phyloP scores from a whole-genome alignment of 306 rosid genomes.

The Pterocarpus santalinus region DNA sequence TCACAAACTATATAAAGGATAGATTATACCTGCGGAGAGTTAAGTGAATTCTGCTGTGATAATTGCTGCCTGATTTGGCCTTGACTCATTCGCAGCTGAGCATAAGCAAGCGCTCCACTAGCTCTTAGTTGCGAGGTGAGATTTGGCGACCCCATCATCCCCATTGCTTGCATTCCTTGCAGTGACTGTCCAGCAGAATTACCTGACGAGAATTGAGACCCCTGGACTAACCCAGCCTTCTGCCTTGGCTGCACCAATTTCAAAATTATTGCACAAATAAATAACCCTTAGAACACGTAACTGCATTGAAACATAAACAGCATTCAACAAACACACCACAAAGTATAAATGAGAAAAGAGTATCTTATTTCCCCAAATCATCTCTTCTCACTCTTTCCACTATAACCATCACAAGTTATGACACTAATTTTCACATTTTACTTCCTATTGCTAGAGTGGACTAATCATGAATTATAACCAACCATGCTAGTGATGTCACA shows the following conservation, averaged over 20 bases:
- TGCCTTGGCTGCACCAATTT: slow-evolving; percentile 84
- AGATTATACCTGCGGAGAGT: slow-evolving; percentile 70
- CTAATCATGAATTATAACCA: slow-evolving; percentile 22
- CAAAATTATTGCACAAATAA: slow-evolving; percentile 41
- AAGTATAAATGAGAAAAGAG: background rate
- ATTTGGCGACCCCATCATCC: slow-evolving; percentile 79
- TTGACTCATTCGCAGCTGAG: slow-evolving; percentile 77
- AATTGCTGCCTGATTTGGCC: slow-evolving; percentile 88
- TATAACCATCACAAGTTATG: background rate
- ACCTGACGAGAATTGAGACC: slow-evolving; percentile 75
- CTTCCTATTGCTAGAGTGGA: background rate
- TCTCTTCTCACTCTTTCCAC: background rate
- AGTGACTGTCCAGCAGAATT: slow-evolving; percentile 82
- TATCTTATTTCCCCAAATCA: background rate
- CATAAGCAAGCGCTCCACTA: slow-evolving; percentile 68
- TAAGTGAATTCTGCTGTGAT: slow-evolving; percentile 73
- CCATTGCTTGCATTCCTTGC: slow-evolving; percentile 92
- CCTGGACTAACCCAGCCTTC: slow-evolving; percentile 78
- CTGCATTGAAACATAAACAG: background rate
- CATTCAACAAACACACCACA: background rate
- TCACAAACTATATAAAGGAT: slow-evolving; percentile 34
- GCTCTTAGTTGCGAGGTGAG: slow-evolving; percentile 74
- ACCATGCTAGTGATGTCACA: background rate
- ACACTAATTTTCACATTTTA: background rate
- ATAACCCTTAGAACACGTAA: background rate